These are phyloP conservation scores for Wallacemonas collosoma DNA, from an alignment of 208 protist genomes.

Conservation along the genomic window DNA sequence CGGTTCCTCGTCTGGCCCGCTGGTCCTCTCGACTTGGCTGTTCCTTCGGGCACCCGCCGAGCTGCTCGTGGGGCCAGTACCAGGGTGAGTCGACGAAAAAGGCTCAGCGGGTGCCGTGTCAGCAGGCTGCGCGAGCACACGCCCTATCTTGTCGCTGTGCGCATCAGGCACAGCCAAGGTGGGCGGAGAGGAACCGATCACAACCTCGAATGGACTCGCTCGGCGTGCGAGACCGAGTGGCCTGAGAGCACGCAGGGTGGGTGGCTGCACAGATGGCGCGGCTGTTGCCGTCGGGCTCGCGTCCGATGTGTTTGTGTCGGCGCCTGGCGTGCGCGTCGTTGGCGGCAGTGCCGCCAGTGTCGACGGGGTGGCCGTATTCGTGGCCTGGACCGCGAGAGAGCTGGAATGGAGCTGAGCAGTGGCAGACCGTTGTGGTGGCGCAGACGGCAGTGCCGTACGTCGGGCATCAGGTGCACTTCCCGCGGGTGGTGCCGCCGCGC, in stretches of 20 bases:
- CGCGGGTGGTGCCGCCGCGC: no score
- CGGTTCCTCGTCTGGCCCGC: no score
- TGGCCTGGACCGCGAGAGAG: no score
- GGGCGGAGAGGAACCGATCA: not conserved
- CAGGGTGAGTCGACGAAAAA: no score
- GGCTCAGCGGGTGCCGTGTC: not conserved
- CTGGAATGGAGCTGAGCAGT: no score
- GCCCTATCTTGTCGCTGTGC: not conserved
- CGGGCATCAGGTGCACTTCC: no score
- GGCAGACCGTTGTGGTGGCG: no score
- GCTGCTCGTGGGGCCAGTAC: no score
- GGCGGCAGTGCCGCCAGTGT: not conserved
- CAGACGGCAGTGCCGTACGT: not conserved
- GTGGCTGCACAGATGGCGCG: constrained; percentile 2
- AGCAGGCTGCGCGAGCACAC: not conserved
- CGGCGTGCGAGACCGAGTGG: constrained; percentile 3
- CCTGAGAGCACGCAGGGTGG: constrained; percentile 6
- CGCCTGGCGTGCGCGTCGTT: not conserved
- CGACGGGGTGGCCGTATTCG: no score
- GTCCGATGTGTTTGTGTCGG: not conserved
- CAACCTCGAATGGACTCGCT: constrained; percentile 2
- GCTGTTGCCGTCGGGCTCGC: not conserved
- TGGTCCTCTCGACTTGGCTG: no score
- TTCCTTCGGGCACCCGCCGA: no score
- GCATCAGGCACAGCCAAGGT: not conserved